phyloP scores from a whole-genome alignment of 345 rosid genomes.

The Durio zibethinus region DNA sequence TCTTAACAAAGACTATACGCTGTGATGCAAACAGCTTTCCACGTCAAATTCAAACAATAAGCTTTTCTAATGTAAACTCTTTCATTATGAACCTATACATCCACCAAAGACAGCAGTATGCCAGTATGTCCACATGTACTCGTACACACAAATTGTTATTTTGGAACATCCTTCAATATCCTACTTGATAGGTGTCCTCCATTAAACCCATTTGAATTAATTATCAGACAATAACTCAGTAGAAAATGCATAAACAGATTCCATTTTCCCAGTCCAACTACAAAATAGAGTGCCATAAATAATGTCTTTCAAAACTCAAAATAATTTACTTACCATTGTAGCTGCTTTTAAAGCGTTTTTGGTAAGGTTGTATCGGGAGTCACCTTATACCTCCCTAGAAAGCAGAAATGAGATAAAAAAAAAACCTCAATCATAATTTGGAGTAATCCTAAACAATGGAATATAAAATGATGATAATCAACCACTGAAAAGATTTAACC shows the following conservation, averaged over 20 bases:
- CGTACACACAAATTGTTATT: neutral
- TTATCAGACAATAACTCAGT: neutral
- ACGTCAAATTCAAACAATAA: neutral
- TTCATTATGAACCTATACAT: neutral
- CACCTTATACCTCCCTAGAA: constrained; percentile 56
- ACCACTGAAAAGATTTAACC: constrained; percentile 57
- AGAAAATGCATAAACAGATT: neutral
- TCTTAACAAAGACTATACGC: neutral
- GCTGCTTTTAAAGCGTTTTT: constrained; percentile 32
- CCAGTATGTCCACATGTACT: neutral
- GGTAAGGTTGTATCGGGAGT: constrained; percentile 45
- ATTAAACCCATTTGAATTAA: neutral
- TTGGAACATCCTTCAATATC: neutral
- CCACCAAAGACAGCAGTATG: neutral
- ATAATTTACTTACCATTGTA: constrained; percentile 29
- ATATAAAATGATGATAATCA: constrained; percentile 2
- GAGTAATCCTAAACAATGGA: neutral
- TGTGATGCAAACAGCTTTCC: neutral
- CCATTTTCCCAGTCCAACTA: neutral
- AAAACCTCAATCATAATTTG: neutral
- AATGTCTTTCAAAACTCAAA: neutral
- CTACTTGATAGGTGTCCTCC: constrained; percentile 2
- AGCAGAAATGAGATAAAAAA: neutral
- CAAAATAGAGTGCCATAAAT: neutral
- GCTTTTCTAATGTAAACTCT: neutral